phyloP scores from a whole-genome alignment of 164 flowering plant genomes.

The Liriodendron chinense region DNA sequence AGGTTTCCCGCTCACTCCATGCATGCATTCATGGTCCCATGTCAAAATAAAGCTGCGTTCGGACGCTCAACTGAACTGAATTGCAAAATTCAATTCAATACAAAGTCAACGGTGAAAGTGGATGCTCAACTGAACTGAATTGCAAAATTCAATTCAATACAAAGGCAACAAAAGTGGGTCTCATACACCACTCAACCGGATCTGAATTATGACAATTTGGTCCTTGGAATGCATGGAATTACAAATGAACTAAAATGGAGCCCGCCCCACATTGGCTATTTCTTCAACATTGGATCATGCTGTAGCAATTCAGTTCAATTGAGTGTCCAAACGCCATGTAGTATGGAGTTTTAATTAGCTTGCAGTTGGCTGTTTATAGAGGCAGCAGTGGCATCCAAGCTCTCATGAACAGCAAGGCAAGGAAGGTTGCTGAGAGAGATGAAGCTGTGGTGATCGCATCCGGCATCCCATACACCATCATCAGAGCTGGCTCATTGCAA shows the following conservation, averaged over 20 bases:
- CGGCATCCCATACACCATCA: conserved; percentile 80
- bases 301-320: neutral
- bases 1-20: conserved; percentile 40
- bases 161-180: no score
- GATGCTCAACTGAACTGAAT: neutral
- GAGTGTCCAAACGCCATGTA: neutral
- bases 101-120: neutral
- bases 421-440: conserved; percentile 76
- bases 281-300: no score
- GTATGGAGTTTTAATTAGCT: conserved; percentile 42
- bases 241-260: no score
- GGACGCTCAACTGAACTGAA: no score
- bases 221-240: no score
- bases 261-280: no score
- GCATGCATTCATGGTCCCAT: neutral
- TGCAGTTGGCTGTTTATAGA: conserved; percentile 90
- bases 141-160: neutral
- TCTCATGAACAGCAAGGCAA: conserved; percentile 58
- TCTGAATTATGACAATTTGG: no score
- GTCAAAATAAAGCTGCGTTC: neutral
- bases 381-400: conserved; percentile 73
- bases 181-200: no score
- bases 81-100: no score
- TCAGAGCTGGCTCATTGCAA: conserved; percentile 62
- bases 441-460: conserved; percentile 51